These are phyloP conservation scores for Trametopsis cervina DNA, from an alignment of 768 basidiomycete species.

Conservation along the genomic window DNA sequence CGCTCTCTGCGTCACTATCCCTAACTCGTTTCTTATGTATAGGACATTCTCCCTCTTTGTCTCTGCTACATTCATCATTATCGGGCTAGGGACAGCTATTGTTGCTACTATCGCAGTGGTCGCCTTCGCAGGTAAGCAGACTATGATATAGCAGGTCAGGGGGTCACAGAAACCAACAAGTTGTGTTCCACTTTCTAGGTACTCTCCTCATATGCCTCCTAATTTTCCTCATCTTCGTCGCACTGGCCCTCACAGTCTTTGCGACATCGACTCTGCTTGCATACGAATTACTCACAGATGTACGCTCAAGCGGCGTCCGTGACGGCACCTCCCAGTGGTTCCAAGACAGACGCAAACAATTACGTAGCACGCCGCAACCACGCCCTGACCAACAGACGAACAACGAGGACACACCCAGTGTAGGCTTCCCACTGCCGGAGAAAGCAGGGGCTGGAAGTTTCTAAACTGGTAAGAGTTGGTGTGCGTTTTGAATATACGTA, in stretches of 20 bases:
- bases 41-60: constrained; percentile 19
- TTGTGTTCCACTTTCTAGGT: constrained; percentile 12
- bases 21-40: background rate
- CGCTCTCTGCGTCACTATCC: background rate
- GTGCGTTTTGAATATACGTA: no score
- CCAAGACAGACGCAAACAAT: constrained; percentile 5
- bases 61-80: constrained; percentile 14
- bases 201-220: constrained; percentile 15
- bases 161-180: no score
- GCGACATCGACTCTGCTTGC: constrained; percentile 9
- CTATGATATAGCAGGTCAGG: no score
- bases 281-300: constrained; percentile 10
- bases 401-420: background rate
- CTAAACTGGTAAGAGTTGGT: no score
- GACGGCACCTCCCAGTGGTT: constrained; percentile 8
- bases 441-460: no score
- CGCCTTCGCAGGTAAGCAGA: constrained; percentile 13
- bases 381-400: background rate
- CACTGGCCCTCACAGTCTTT: constrained; percentile 12
- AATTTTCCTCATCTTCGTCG: constrained; percentile 14
- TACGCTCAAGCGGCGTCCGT: constrained; percentile 12
- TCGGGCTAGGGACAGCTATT: constrained; percentile 13
- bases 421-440: background rate
- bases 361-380: background rate
- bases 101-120: constrained; percentile 7